These are phyloP conservation scores for Ceratocystis eucalypticola DNA, from an alignment of 2,329 filamentous ascomycete genomes.

Conservation along the genomic window DNA sequence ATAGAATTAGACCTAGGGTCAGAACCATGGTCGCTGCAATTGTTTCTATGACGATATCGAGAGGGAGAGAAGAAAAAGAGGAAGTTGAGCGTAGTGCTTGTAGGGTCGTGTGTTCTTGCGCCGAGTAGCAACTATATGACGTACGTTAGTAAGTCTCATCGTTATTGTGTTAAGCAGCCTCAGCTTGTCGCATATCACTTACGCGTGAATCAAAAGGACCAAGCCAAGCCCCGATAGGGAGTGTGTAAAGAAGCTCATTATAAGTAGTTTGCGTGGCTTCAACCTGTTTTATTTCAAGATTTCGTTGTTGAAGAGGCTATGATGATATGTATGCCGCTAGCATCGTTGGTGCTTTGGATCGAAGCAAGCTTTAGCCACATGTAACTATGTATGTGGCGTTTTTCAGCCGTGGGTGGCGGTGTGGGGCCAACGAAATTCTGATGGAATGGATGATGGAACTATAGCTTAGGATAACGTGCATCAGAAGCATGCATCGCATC, in stretches of 20 bases:
- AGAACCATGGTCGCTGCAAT: slow-evolving; percentile 66
- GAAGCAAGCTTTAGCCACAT: not conserved
- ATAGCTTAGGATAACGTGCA: too few relatives aligned
- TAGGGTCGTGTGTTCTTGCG: slow-evolving; percentile 76
- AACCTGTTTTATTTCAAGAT: not conserved
- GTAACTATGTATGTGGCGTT: too few relatives aligned
- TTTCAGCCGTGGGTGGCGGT: too few relatives aligned
- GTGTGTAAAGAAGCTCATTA: slow-evolving; percentile 12
- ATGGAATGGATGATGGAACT: too few relatives aligned
- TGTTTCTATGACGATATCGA: slow-evolving; percentile 81
- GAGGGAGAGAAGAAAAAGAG: slow-evolving; percentile 46
- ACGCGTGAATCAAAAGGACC: slow-evolving; percentile 76
- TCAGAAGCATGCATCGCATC: too few relatives aligned
- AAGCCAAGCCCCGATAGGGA: slow-evolving; percentile 49
- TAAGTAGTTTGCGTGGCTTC: not conserved
- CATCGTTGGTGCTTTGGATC: too few relatives aligned
- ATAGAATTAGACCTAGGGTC: slow-evolving; percentile 68
- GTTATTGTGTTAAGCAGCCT: not conserved
- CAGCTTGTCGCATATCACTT: slow-evolving; percentile 24
- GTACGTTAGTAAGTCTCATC: slow-evolving; percentile 25
- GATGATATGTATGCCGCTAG: not conserved
- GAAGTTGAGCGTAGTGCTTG: slow-evolving; percentile 42
- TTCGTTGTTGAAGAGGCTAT: not conserved
- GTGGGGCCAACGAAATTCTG: too few relatives aligned
- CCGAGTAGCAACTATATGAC: slow-evolving; percentile 71